These are phyloP conservation scores for Pseudomassariella vexata DNA, from an alignment of 2,329 filamentous ascomycete genomes.

Conservation along the genomic window DNA sequence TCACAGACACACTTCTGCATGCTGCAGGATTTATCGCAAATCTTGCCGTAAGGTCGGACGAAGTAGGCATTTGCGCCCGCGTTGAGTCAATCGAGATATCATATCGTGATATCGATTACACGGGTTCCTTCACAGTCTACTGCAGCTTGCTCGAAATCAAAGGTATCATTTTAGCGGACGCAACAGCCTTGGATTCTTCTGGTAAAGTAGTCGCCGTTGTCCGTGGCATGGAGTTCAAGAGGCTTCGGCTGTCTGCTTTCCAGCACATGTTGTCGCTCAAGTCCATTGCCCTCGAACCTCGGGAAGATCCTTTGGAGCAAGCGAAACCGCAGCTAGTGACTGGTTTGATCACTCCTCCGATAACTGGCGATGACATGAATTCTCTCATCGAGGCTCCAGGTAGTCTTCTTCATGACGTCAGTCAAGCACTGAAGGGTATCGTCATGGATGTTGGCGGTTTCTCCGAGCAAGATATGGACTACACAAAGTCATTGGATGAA, in stretches of 20 bases:
- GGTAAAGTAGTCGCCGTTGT: conserved; percentile 4
- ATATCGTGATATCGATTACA: conserved; percentile 7
- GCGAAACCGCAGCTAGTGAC: neutral
- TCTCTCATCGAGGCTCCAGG: neutral
- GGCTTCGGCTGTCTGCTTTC: conserved; percentile 3
- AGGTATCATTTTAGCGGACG: conserved; percentile 6
- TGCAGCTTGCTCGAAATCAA: conserved; percentile 8
- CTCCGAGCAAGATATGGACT: conserved; percentile 5
- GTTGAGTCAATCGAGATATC: conserved; percentile 3
- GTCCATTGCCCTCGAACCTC: neutral
- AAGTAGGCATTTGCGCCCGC: conserved; percentile 10
- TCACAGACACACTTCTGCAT: conserved; percentile 13
- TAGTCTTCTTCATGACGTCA: neutral
- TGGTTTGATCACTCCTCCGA: conserved; percentile 2
- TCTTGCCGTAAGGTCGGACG: conserved; percentile 6
- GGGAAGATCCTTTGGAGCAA: neutral
- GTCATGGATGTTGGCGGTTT: conserved; percentile 6
- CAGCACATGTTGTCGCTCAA: neutral
- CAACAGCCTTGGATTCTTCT: conserved; percentile 1
- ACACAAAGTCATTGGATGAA: conserved; percentile 3
- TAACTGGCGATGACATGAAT: neutral
- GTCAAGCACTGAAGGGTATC: conserved; percentile 3
- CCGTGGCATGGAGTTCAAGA: conserved; percentile 6
- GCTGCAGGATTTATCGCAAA: conserved; percentile 14
- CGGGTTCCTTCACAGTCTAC: conserved; percentile 7